Percentiles rank a stretch among this genome's conserved stretches.
These are phyloP conservation scores for Phytophthora meadii DNA, from an alignment of 352 stramenopile species.

Conservation along the genomic window DNA sequence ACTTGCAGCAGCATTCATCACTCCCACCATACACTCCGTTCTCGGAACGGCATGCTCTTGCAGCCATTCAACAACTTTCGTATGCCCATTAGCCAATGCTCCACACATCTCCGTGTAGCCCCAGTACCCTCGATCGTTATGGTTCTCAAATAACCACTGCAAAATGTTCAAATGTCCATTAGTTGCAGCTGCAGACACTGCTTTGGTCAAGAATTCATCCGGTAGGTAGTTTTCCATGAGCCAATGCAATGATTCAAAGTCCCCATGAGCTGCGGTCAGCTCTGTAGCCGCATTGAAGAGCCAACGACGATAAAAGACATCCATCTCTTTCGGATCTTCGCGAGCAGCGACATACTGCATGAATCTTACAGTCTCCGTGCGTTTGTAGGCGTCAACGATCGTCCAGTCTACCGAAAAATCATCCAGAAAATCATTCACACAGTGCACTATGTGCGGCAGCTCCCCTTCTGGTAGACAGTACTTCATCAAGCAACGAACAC, in stretches of 20 bases:
- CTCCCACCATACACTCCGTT: constrained; percentile 16
- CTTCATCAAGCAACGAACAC: constrained; percentile 4
- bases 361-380: constrained; percentile 6
- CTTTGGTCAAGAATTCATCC: constrained; percentile 26
- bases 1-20: constrained; percentile 29
- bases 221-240: constrained; percentile 27
- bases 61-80: constrained; percentile 21
- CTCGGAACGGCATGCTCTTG: constrained; percentile 17
- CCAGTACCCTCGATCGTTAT: constrained; percentile 27
- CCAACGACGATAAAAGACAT: constrained; percentile 25
- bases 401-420: constrained; percentile 23
- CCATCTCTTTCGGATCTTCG: constrained; percentile 16
- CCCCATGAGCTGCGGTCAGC: constrained; percentile 12
- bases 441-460: constrained; percentile 15
- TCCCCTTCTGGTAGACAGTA: constrained; percentile 1
- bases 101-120: constrained; percentile 26
- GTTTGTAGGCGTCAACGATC: constrained; percentile 19
- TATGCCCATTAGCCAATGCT: constrained; percentile 14
- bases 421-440: constrained; percentile 25
- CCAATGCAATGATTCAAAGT: constrained; percentile 18
- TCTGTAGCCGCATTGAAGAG: constrained; percentile 25
- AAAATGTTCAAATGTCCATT: constrained; percentile 24
- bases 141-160: constrained; percentile 28
- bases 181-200: constrained; percentile 16
- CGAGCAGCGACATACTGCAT: constrained; percentile 26